These are phyloP conservation scores for Themeda triandra DNA, from an alignment of 176 grass and related monocot genomes.

Conservation along the genomic window DNA sequence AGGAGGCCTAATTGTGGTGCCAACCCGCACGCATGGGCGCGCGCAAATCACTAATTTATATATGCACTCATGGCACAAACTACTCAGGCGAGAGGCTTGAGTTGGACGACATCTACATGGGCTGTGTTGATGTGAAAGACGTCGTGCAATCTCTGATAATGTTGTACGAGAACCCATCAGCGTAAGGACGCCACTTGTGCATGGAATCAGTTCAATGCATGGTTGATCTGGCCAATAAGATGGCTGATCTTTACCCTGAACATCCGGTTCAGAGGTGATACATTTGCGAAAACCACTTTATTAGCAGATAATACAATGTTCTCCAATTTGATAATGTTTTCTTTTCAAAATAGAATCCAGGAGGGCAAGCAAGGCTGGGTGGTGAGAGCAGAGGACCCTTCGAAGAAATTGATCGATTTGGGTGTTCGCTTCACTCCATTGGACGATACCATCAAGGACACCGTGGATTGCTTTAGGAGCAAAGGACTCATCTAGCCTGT, in stretches of 20 bases:
- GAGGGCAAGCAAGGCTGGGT: conserved; percentile 62
- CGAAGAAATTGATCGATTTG: conserved; percentile 51
- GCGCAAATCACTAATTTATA: no score
- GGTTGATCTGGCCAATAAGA: conserved; percentile 19
- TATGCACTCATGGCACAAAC: no score
- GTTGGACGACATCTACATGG: conserved; percentile 17
- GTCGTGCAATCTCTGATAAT: conserved; percentile 32
- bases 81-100: conserved; percentile 37
- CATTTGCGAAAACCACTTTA: background rate
- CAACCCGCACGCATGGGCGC: no score
- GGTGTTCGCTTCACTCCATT: conserved; percentile 42
- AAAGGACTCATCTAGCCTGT: conserved; percentile 39
- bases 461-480: conserved; percentile 41
- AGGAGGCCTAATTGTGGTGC: no score
- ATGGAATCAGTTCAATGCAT: conserved; percentile 5
- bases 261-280: conserved; percentile 42
- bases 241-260: conserved; percentile 50
- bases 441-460: conserved; percentile 43
- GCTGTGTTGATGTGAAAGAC: conserved; percentile 53
- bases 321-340: background rate
- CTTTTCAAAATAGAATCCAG: conserved; percentile 3
- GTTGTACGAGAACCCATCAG: conserved; percentile 34
- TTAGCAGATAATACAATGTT: background rate
- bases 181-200: conserved; percentile 58
- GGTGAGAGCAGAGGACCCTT: conserved; percentile 23